These are phyloP conservation scores for Diospyros kaki DNA, from an alignment of 148 eudicot genomes.

Conservation along the genomic window DNA sequence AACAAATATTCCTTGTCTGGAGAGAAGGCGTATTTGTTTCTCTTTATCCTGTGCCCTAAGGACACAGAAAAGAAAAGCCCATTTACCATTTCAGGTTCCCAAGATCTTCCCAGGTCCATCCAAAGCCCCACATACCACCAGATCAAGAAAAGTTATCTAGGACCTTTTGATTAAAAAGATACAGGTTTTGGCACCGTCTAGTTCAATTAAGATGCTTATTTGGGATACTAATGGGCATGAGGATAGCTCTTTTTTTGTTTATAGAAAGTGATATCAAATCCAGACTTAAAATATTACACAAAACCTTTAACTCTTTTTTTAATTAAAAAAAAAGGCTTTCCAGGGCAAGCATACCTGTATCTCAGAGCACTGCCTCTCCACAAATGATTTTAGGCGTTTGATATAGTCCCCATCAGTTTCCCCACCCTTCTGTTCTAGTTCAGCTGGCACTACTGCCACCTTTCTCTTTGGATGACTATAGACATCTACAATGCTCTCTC, in stretches of 20 bases:
- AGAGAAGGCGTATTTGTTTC: no score
- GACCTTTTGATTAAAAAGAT: background rate
- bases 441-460: conserved; percentile 89
- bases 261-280: no score
- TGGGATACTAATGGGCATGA: background rate
- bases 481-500: conserved; percentile 67
- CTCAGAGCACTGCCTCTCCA: conserved; percentile 88
- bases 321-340: background rate
- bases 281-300: background rate
- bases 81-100: background rate
- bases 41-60: no score
- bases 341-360: conserved; percentile 55
- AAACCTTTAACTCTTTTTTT: background rate
- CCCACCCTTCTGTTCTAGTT: conserved; percentile 64
- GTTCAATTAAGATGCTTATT: conserved; percentile 1
- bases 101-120: background rate
- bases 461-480: conserved; percentile 84
- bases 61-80: background rate
- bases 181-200: background rate
- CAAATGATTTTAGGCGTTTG: conserved; percentile 66
- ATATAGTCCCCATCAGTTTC: conserved; percentile 76
- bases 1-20: no score
- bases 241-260: background rate
- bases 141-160: background rate
- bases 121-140: background rate